Evolutionary conservation across 345 rosid genomes (phyloP).

Genomic region (Camelina hispida): DNA sequence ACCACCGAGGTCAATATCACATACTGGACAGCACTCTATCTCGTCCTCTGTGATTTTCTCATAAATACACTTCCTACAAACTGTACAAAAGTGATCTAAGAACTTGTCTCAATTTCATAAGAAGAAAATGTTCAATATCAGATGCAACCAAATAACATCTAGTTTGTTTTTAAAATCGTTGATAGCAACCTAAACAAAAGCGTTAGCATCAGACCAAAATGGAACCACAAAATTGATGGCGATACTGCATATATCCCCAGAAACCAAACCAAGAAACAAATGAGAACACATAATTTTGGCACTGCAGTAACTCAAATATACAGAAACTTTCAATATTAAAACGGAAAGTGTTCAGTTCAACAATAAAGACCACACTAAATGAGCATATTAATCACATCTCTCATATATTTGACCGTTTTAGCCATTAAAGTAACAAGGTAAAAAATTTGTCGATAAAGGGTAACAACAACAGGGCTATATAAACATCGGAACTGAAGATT

Average conservation of each 20-base stretch:
- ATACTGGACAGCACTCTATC: conserved; percentile 77
- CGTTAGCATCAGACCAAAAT: conserved; percentile 9
- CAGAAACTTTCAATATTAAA: background rate
- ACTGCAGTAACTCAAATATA: conserved; percentile 1
- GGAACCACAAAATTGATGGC: background rate
- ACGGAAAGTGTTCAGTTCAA: background rate
- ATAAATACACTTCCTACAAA: conserved; percentile 92
- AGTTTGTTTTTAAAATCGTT: too few relatives aligned
- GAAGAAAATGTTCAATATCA: background rate
- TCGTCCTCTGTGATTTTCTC: conserved; percentile 78
- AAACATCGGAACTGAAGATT: background rate
- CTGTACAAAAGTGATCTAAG: conserved; percentile 46
- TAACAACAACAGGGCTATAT: conserved; percentile 6
- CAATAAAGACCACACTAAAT: background rate
- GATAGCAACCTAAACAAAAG: background rate
- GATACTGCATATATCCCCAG: background rate
- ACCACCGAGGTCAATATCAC: conserved; percentile 80
- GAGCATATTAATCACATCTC: background rate
- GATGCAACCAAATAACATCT: too few relatives aligned
- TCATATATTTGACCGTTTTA: background rate
- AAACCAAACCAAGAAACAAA: conserved; percentile 10
- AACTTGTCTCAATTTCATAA: conserved; percentile 21
- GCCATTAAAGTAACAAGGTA: background rate
- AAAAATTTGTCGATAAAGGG: background rate
- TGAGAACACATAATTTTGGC: background rate